A percentile compares a stretch with the other conserved stretches of the same genome.
These are phyloP conservation scores for Stellera chamaejasme DNA, from an alignment of 345 rosid species.

Conservation along the genomic window DNA sequence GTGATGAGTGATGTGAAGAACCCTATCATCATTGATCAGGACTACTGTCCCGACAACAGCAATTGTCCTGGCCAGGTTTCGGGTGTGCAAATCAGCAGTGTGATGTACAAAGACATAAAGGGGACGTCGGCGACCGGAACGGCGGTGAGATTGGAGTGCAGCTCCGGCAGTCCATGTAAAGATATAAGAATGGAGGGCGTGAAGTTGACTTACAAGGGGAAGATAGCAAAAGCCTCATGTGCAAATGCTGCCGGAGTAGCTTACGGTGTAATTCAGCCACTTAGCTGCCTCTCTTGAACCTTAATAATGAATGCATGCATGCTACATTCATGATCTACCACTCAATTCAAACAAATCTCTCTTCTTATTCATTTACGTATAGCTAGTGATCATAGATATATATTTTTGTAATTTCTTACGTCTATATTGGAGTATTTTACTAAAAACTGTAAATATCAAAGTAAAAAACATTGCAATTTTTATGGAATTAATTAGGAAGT, in stretches of 20 bases:
- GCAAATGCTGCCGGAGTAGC: conserved; percentile 41
- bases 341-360: too few relatives aligned
- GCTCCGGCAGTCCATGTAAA: conserved; percentile 44
- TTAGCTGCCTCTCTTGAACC: conserved; percentile 23
- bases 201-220: conserved; percentile 29
- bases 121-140: conserved; percentile 57
- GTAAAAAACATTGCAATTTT: too few relatives aligned
- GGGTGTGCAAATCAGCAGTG: conserved; percentile 53
- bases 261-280: conserved; percentile 35
- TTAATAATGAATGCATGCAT: too few relatives aligned
- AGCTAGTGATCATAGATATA: too few relatives aligned
- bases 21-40: conserved; percentile 56
- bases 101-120: conserved; percentile 45
- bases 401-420: too few relatives aligned
- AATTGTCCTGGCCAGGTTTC: conserved; percentile 49
- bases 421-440: too few relatives aligned
- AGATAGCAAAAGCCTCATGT: conserved; percentile 45
- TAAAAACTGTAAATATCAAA: too few relatives aligned
- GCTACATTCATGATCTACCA: too few relatives aligned
- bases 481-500: too few relatives aligned
- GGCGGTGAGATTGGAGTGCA: conserved; percentile 61
- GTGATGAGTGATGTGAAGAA: conserved; percentile 44
- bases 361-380: too few relatives aligned
- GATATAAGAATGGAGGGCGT: conserved; percentile 42
- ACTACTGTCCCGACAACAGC: conserved; percentile 42